phyloP scores from a whole-genome alignment of 768 basidiomycete species.

The Aureoboletus auriporus region DNA sequence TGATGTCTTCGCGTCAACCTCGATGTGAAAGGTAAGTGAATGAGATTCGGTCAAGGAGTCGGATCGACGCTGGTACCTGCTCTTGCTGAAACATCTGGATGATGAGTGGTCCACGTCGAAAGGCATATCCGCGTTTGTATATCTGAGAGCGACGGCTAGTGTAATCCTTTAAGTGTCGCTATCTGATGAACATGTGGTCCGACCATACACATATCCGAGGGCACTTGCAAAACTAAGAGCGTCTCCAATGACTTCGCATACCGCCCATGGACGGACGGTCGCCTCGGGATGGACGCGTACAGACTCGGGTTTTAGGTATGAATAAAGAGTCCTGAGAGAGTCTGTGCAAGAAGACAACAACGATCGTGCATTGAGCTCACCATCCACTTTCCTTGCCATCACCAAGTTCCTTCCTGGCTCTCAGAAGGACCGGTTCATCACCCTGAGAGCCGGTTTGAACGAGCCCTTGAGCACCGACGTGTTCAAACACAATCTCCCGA shows the following conservation, averaged over 20 bases:
- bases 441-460: conserved; percentile 45
- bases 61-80: conserved; percentile 43
- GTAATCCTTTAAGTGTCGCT: conserved; percentile 3
- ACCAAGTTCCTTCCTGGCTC: conserved; percentile 74
- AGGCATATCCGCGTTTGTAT: conserved; percentile 78
- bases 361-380: conserved; percentile 34
- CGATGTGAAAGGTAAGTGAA: conserved; percentile 7
- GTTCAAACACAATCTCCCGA: conserved; percentile 80
- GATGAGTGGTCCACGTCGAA: conserved; percentile 63
- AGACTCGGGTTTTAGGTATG: conserved; percentile 82
- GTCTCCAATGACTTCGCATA: conserved; percentile 74
- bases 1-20: conserved; percentile 75
- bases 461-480: conserved; percentile 61
- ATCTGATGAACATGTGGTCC: not conserved
- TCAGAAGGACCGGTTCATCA: conserved; percentile 62
- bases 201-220: conserved; percentile 66
- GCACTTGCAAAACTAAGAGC: conserved; percentile 78
- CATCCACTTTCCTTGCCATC: conserved; percentile 53
- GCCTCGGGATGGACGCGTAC: conserved; percentile 80
- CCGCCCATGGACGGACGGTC: conserved; percentile 83
- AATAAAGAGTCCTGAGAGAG: conserved; percentile 61
- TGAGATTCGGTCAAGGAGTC: not conserved
- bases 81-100: conserved; percentile 88
- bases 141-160: conserved; percentile 66
- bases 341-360: not conserved